These are phyloP conservation scores for Clarireedia hainanense DNA, from an alignment of 2,329 filamentous ascomycete genomes.

Conservation along the genomic window DNA sequence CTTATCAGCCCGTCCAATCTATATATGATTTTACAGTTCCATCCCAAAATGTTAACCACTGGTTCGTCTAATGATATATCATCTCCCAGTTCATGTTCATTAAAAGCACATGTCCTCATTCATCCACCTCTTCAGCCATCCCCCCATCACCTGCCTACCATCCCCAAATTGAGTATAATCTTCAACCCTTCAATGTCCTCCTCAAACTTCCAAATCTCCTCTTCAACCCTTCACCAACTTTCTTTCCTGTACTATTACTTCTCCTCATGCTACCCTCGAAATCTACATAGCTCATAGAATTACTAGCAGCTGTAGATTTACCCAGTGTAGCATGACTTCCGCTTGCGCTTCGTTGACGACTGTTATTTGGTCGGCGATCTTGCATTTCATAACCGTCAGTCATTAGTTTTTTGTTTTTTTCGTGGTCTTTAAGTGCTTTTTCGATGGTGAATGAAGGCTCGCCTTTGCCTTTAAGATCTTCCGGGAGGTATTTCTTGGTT, in stretches of 20 bases:
- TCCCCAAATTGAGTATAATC: neutral
- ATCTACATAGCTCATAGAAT: neutral
- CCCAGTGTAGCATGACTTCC: conserved; percentile 11
- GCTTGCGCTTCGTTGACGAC: conserved; percentile 40
- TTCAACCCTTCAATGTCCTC: conserved; percentile 28
- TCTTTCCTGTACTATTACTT: conserved; percentile 33
- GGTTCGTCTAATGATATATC: neutral
- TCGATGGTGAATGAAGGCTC: conserved; percentile 69
- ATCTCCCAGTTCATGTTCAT: neutral
- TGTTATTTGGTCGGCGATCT: conserved; percentile 23
- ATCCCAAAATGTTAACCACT: neutral
- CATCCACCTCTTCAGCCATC: neutral
- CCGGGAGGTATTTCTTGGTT: conserved; percentile 54
- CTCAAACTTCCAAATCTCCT: conserved; percentile 46
- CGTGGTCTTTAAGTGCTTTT: conserved; percentile 53
- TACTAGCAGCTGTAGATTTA: neutral
- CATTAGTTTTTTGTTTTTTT: conserved; percentile 23
- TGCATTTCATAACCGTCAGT: conserved; percentile 43
- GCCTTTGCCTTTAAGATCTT: conserved; percentile 76
- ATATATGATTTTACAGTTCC: neutral
- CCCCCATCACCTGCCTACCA: neutral
- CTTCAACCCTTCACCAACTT: conserved; percentile 43
- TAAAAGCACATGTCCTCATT: neutral
- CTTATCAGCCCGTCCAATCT: too few relatives aligned
- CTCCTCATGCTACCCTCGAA: conserved; percentile 16